phyloP scores from a whole-genome alignment of 1,284 basidiomycete genomes.

The Malassezia obtusa region DNA sequence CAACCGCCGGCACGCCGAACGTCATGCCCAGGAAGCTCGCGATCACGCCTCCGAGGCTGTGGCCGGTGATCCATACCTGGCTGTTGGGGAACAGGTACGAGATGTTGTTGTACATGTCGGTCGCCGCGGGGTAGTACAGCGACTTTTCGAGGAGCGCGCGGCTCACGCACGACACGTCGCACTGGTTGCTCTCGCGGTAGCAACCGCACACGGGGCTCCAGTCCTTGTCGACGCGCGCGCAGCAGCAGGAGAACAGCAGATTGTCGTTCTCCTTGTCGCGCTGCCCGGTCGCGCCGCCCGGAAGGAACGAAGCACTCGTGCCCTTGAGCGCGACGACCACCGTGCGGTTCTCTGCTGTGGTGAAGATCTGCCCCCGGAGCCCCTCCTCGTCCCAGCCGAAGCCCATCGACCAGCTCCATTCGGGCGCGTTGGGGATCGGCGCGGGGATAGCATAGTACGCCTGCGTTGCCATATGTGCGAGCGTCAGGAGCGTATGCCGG shows the following conservation, averaged over 20 bases:
- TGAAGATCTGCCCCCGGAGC: constrained; percentile 72
- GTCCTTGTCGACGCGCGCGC: constrained; percentile 81
- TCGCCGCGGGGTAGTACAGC: constrained; percentile 88
- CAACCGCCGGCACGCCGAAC: constrained; percentile 79
- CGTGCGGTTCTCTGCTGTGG: constrained; percentile 58
- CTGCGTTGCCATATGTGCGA: constrained; percentile 91
- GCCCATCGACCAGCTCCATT: constrained; percentile 53
- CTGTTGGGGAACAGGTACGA: constrained; percentile 85
- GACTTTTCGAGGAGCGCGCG: constrained; percentile 68
- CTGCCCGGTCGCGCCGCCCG: constrained; percentile 72
- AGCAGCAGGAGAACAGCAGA: constrained; percentile 95
- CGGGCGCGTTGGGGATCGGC: constrained; percentile 16
- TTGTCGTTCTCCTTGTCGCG: constrained; percentile 95
- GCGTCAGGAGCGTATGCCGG: constrained; percentile 64
- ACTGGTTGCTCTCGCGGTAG: constrained; percentile 51
- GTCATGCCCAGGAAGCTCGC: constrained; percentile 77
- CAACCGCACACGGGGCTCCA: constrained; percentile 94
- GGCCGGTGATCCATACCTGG: constrained; percentile 85
- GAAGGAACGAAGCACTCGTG: constrained; percentile 69
- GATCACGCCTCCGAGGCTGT: constrained; percentile 78
- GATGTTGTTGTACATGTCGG: constrained; percentile 52
- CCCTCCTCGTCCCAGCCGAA: constrained; percentile 91
- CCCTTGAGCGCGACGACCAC: constrained; percentile 88
- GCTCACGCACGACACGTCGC: constrained; percentile 73
- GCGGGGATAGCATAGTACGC: constrained; percentile 56